Percentiles rank a stretch among this genome's conserved stretches.
These are phyloP conservation scores for Geum urbanum DNA, from an alignment of 306 rosid genomes.

Conservation along the genomic window DNA sequence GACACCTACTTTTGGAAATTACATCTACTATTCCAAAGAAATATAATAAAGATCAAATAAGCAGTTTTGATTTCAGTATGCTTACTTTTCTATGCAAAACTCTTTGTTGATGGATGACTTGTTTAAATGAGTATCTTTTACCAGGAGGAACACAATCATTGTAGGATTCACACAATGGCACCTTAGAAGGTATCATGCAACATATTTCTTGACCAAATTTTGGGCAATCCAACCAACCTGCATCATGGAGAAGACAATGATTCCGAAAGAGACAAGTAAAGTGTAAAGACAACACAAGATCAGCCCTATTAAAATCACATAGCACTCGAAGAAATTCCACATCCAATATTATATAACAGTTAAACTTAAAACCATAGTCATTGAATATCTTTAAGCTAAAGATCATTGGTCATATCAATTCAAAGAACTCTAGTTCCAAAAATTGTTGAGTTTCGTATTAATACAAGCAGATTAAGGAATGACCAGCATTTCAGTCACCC, in stretches of 20 bases:
- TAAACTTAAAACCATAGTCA: background rate
- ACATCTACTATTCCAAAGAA: background rate
- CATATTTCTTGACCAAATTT: conserved; percentile 70
- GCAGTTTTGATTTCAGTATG: conserved; percentile 1
- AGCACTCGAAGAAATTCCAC: conserved; percentile 1
- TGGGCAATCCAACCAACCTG: conserved; percentile 99
- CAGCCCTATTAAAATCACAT: background rate
- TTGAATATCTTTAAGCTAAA: background rate
- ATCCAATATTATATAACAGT: background rate
- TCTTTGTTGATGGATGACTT: conserved; percentile 92
- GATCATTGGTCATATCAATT: background rate
- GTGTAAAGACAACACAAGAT: background rate
- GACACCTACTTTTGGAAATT: background rate
- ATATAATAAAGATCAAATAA: background rate
- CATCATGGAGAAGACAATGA: conserved; percentile 26
- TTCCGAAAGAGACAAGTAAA: conserved; percentile 3
- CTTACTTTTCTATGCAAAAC: conserved; percentile 90
- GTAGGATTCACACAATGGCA: conserved; percentile 84
- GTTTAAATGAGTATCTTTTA: conserved; percentile 98
- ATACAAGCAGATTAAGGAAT: background rate
- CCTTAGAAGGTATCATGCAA: conserved; percentile 95
- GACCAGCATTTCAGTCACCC: background rate
- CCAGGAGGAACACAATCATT: conserved; percentile 79
- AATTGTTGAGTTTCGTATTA: too few relatives aligned
- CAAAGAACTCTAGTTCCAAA: background rate